These are phyloP conservation scores for Gnomoniopsis smithogilvyi DNA, from an alignment of 2,329 filamentous ascomycete genomes.

Conservation along the genomic window DNA sequence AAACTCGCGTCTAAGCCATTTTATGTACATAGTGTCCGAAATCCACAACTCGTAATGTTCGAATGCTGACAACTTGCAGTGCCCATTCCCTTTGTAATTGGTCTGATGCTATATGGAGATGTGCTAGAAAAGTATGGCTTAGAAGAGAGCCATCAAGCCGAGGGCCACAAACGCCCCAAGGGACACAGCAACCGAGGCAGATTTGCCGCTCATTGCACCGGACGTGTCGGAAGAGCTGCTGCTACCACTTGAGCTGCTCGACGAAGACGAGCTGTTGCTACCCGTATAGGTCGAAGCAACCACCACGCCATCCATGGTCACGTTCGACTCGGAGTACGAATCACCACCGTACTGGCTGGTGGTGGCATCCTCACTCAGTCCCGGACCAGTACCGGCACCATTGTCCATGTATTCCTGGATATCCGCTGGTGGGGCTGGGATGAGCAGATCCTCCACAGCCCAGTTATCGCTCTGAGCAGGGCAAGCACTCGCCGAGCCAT, in stretches of 20 bases:
- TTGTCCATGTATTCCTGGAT: conserved; percentile 51
- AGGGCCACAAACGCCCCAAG: conserved; percentile 1
- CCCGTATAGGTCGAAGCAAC: conserved; percentile 6
- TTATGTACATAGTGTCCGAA: no score
- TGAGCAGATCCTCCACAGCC: conserved; percentile 47
- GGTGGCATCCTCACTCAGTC: conserved; percentile 41
- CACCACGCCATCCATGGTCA: conserved; percentile 13
- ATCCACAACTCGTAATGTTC: no score
- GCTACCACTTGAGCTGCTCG: neutral
- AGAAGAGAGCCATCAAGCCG: neutral
- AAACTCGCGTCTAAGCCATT: no score
- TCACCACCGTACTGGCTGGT: conserved; percentile 14
- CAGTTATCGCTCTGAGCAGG: conserved; percentile 46
- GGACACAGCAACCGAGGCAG: conserved; percentile 4
- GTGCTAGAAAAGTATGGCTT: neutral
- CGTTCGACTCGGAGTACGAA: conserved; percentile 13
- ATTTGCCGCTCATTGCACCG: neutral
- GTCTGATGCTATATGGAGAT: no score
- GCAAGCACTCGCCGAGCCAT: conserved; percentile 45
- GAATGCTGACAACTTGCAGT: no score
- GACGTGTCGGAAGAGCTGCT: neutral
- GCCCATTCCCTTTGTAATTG: no score
- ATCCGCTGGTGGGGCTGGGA: conserved; percentile 49
- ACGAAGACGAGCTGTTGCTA: conserved; percentile 2
- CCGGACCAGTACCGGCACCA: conserved; percentile 52